Percentiles rank a stretch among this genome's conserved stretches.
These are phyloP conservation scores for Kodamaea restingae DNA, from an alignment of 805 yeast genomes.

Conservation along the genomic window DNA sequence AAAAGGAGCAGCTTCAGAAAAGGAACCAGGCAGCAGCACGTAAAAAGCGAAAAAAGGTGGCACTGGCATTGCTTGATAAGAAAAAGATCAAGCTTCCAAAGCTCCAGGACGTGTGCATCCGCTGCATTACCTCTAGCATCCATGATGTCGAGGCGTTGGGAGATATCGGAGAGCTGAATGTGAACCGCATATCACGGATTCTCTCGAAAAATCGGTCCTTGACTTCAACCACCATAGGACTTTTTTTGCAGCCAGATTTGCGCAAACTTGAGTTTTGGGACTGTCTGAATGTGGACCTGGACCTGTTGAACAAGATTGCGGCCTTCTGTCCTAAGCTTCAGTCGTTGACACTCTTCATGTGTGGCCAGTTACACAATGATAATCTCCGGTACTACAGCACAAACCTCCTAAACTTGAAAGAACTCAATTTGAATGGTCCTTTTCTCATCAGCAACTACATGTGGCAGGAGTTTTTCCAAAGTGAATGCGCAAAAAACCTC, in stretches of 20 bases:
- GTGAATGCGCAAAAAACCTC: conserved; percentile 48
- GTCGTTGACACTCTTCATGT: conserved; percentile 72
- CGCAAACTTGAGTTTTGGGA: conserved; percentile 78
- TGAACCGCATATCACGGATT: conserved; percentile 69
- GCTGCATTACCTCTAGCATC: conserved; percentile 60
- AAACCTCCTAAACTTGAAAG: conserved; percentile 50
- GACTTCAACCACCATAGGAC: conserved; percentile 62
- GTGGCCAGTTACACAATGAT: conserved; percentile 86
- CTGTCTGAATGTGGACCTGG: conserved; percentile 73
- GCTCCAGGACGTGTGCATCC: conserved; percentile 79
- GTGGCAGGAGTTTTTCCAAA: conserved; percentile 75
- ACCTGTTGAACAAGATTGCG: conserved; percentile 65
- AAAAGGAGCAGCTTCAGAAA: conserved; percentile 42
- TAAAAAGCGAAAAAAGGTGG: conserved; percentile 71
- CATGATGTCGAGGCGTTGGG: conserved; percentile 79
- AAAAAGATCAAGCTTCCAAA: conserved; percentile 60
- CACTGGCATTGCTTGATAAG: conserved; percentile 78
- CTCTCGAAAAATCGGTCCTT: conserved; percentile 79
- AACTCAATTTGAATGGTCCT: conserved; percentile 79
- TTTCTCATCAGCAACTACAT: conserved; percentile 70
- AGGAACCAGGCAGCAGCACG: conserved; percentile 60
- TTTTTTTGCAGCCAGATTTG: conserved; percentile 64
- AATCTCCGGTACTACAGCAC: conserved; percentile 59
- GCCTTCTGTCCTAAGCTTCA: conserved; percentile 74
- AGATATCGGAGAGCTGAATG: conserved; percentile 73